These are phyloP conservation scores for Sutorius australiensis DNA, from an alignment of 768 basidiomycete species.

Conservation along the genomic window DNA sequence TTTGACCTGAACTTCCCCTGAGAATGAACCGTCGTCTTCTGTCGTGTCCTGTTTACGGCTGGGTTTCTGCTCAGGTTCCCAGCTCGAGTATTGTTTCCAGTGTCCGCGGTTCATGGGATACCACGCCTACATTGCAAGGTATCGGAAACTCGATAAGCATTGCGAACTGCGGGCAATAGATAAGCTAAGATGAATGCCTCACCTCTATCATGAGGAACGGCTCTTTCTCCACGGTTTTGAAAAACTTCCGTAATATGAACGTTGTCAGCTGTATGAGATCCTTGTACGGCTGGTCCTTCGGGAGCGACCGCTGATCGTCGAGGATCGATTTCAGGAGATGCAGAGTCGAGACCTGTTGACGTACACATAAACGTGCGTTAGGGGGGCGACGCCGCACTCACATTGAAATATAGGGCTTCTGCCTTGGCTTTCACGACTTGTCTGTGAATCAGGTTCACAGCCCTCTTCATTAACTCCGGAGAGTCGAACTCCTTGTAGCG, in stretches of 20 bases:
- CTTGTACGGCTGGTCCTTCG: constrained; percentile 72
- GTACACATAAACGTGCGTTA: constrained; percentile 14
- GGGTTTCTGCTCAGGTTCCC: constrained; percentile 53
- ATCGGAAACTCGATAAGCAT: constrained; percentile 18
- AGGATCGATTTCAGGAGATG: constrained; percentile 85
- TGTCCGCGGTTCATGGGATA: constrained; percentile 85
- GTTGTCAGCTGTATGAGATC: constrained; percentile 83
- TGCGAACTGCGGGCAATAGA: constrained; percentile 11
- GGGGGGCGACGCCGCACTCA: constrained; percentile 32
- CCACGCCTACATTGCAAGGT: constrained; percentile 54
- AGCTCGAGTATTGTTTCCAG: constrained; percentile 84
- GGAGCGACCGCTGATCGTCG: constrained; percentile 73
- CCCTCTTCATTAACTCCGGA: constrained; percentile 83
- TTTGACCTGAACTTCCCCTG: constrained; percentile 75
- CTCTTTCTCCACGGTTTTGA: constrained; percentile 84
- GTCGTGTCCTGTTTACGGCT: constrained; percentile 28
- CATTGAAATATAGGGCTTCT: constrained; percentile 95
- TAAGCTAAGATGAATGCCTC: constrained; percentile 31
- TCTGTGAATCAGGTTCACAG: constrained; percentile 85
- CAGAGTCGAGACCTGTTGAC: constrained; percentile 77
- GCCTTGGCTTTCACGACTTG: constrained; percentile 89
- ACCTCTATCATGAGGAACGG: constrained; percentile 90
- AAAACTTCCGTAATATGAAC: constrained; percentile 88
- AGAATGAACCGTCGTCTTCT: constrained; percentile 41
- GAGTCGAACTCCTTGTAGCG: constrained; percentile 76